Conservation (phyloP, 768 basidiomycete species). For the Kwoniella europaea region DNA sequence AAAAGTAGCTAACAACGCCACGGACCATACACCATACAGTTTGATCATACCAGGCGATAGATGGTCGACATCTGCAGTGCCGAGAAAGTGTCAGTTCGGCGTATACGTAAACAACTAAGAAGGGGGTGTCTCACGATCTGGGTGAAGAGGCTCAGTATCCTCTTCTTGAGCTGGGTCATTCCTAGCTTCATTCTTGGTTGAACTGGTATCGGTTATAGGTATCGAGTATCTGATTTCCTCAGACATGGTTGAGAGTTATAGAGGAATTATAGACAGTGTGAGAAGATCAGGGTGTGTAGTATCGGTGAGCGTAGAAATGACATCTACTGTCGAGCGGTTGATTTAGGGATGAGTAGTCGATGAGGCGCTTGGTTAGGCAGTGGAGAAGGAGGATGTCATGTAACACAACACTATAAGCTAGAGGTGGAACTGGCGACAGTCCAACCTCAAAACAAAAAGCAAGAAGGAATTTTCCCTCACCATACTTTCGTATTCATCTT, state of each 20-base stretch:
- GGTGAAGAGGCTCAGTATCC: not conserved
- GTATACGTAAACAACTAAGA: not conserved
- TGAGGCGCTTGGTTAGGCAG: too few species aligned
- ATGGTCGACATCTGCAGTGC: constrained; percentile 19
- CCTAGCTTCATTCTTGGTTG: not conserved
- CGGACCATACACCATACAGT: constrained; percentile 32
- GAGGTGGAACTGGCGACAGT: too few species aligned
- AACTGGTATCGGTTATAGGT: constrained; percentile 4
- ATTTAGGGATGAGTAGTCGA: too few species aligned
- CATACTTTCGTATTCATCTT: too few species aligned
- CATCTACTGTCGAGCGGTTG: too few species aligned
- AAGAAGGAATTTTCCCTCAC: too few species aligned
- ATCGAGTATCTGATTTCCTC: not conserved
- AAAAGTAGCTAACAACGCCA: constrained; percentile 36
- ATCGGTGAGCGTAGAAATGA: too few species aligned
- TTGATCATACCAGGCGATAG: constrained; percentile 42
- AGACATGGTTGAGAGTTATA: not conserved
- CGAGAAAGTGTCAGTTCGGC: not conserved
- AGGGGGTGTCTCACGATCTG: constrained; percentile 2
- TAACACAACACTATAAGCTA: too few species aligned
- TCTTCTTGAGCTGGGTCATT: not conserved
- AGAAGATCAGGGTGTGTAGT: too few species aligned
- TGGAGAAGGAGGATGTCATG: too few species aligned
- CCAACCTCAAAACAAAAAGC: too few species aligned
- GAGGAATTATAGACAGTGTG: not conserved